Evolutionary conservation across 208 protist species (phyloP).

Genomic region (Entamoeba invadens): DNA sequence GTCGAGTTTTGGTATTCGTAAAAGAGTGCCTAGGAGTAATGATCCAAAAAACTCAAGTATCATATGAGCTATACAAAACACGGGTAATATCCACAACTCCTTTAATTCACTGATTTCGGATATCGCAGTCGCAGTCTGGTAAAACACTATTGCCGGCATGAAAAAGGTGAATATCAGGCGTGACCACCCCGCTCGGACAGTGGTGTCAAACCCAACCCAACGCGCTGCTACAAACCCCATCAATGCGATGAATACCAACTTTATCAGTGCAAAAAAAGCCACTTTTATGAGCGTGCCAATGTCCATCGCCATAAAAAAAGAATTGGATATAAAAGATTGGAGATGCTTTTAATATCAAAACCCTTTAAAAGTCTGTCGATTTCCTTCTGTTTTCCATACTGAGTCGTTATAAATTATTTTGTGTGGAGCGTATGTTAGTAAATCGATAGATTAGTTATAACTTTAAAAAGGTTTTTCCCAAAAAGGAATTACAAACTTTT

Average conservation of each 20-base stretch:
- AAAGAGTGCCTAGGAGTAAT: background rate
- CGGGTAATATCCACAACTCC: background rate
- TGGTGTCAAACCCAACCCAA: background rate
- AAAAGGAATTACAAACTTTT: too few relatives aligned
- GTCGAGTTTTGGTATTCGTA: background rate
- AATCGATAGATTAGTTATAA: too few relatives aligned
- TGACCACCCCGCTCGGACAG: background rate
- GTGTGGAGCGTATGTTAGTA: too few relatives aligned
- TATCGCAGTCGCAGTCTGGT: background rate
- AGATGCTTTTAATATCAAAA: too few relatives aligned
- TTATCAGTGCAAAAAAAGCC: background rate
- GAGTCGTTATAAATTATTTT: too few relatives aligned
- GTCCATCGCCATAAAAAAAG: too few relatives aligned
- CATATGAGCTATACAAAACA: background rate
- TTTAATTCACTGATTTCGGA: background rate
- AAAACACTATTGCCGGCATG: background rate
- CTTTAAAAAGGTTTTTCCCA: too few relatives aligned
- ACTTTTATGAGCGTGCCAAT: background rate
- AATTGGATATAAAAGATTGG: too few relatives aligned
- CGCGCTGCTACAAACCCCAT: background rate
- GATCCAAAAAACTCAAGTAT: background rate
- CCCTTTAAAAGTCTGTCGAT: too few relatives aligned
- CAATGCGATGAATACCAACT: background rate
- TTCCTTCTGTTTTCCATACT: too few relatives aligned
- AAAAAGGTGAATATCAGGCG: background rate